Conservation (phyloP, 148 eudicot species). For the Silene latifolia region DNA sequence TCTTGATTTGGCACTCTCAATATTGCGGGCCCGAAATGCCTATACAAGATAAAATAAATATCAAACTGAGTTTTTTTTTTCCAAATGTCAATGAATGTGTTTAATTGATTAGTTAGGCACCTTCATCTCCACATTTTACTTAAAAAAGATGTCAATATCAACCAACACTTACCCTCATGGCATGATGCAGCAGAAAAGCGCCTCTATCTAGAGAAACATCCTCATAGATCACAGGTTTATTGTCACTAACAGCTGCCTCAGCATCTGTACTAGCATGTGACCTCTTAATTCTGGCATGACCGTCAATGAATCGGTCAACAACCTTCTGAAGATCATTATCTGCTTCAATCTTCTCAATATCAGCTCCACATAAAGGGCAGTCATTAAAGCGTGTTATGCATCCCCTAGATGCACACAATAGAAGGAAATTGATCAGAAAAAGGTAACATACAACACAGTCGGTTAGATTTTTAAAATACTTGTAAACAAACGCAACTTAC, state of each 20-base stretch:
- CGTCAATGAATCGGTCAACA: slow-evolving; percentile 94
- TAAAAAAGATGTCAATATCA: not conserved
- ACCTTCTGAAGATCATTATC: slow-evolving; percentile 75
- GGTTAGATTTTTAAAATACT: not conserved
- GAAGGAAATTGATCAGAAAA: slow-evolving; percentile 10
- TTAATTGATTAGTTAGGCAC: not conserved
- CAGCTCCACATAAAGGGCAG: slow-evolving; percentile 97
- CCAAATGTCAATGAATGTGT: not conserved
- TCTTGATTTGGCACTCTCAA: slow-evolving; percentile 96
- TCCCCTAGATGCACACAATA: slow-evolving; percentile 42
- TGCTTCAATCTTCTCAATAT: slow-evolving; percentile 78
- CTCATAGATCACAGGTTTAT: slow-evolving; percentile 81
- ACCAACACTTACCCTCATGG: slow-evolving; percentile 80
- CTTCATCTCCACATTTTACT: not conserved
- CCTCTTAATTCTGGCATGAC: slow-evolving; percentile 96
- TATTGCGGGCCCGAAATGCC: slow-evolving; percentile 91
- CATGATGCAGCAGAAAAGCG: slow-evolving; percentile 89
- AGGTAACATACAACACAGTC: not conserved
- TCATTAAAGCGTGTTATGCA: slow-evolving; percentile 89
- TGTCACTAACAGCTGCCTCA: slow-evolving; percentile 49
- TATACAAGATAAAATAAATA: slow-evolving; percentile 22
- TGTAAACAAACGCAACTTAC: slow-evolving; percentile 40
- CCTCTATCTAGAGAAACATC: slow-evolving; percentile 97
- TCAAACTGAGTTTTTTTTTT: not conserved
- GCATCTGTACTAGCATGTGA: slow-evolving; percentile 48